Percentiles rank a stretch among this genome's conserved stretches.
Conservation (phyloP, 495 filamentous ascomycete genomes). For the Choiromyces venosus region DNA sequence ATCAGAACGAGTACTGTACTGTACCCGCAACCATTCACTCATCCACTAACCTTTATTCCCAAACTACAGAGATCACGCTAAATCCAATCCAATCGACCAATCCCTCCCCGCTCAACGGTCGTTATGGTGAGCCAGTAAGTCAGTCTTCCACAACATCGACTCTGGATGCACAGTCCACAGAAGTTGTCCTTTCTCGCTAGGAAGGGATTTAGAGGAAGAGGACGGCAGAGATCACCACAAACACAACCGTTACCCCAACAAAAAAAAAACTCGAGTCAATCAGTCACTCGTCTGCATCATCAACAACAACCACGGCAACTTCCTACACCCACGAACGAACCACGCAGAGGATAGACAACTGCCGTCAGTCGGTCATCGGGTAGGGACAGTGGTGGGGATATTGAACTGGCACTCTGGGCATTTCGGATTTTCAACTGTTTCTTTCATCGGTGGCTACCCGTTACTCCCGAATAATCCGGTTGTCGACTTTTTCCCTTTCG, state of each 20-base stretch:
- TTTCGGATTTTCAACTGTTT: slow-evolving; percentile 4
- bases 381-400: slow-evolving; percentile 7
- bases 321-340: background rate
- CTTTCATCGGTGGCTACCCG: slow-evolving; percentile 20
- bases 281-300: background rate
- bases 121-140: slow-evolving; percentile 20
- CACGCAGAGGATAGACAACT: background rate
- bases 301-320: slow-evolving; percentile 3
- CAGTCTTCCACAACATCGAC: background rate
- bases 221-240: slow-evolving; percentile 7
- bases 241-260: background rate
- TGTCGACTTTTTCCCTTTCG: slow-evolving; percentile 15
- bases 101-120: background rate
- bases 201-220: slow-evolving; percentile 5
- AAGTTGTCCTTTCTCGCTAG: slow-evolving; percentile 8
- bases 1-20: background rate
- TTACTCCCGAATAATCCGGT: slow-evolving; percentile 15
- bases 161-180: slow-evolving; percentile 11
- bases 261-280: background rate
- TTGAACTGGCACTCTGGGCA: background rate
- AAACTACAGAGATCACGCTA: background rate
- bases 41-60: background rate
- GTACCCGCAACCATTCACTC: background rate
- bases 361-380: slow-evolving; percentile 6
- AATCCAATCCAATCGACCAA: background rate